These are phyloP conservation scores for Colletotrichum siamense DNA, from an alignment of 2,329 filamentous ascomycete species.

Conservation along the genomic window DNA sequence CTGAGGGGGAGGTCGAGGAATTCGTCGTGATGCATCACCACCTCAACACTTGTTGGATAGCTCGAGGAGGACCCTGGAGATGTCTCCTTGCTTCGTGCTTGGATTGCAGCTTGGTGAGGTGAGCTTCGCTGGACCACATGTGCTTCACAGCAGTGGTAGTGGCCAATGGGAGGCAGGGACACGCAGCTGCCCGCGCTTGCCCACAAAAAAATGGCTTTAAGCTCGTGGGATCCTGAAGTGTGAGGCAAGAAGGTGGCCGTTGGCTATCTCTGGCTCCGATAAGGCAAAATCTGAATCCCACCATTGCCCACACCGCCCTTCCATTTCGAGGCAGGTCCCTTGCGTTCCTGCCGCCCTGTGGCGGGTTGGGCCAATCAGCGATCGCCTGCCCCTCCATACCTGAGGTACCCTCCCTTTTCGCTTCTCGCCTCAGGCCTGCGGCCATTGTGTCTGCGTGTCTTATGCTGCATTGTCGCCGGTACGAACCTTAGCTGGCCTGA, in stretches of 20 bases:
- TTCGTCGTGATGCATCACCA: not conserved
- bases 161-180: not conserved
- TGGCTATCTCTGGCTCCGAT: not conserved
- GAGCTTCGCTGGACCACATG: not conserved
- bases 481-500: not conserved
- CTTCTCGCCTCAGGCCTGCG: not conserved
- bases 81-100: not conserved
- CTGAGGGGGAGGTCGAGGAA: not conserved
- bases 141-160: not conserved
- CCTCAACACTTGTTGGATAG: not conserved
- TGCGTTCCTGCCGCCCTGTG: slow-evolving; percentile 13
- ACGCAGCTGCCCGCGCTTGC: not conserved
- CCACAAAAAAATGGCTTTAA: not conserved
- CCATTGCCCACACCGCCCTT: slow-evolving; percentile 13
- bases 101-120: not conserved
- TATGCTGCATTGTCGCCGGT: not conserved
- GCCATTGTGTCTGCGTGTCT: not conserved
- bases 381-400: not conserved
- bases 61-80: not conserved
- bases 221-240: not conserved
- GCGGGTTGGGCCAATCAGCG: not conserved
- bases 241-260: not conserved
- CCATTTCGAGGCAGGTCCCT: slow-evolving; percentile 18
- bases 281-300: not conserved
- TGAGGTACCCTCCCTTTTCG: not conserved